Evolutionary conservation across 1,139 yeast species (phyloP).

Genomic region (Suhomyces bokatorum): DNA sequence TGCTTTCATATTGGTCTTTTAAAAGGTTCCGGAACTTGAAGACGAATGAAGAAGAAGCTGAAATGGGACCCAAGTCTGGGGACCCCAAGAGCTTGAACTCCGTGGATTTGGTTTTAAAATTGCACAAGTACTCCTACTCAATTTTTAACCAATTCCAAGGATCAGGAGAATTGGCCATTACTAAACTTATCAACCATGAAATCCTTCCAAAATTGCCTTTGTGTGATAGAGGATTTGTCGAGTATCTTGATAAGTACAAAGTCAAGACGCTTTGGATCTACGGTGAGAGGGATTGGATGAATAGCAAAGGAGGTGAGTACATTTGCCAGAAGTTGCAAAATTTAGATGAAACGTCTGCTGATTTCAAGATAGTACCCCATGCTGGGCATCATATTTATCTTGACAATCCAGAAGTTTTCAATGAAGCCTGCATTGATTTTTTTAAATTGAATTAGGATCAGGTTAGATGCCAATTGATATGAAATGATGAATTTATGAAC

Average conservation of each 20-base stretch:
- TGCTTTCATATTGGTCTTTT: conserved; percentile 46
- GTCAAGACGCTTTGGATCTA: conserved; percentile 39
- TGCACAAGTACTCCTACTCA: conserved; percentile 45
- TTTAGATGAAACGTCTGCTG: conserved; percentile 20
- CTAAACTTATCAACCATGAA: conserved; percentile 43
- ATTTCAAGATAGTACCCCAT: conserved; percentile 29
- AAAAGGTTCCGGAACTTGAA: conserved; percentile 38
- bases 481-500: neutral
- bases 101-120: conserved; percentile 32
- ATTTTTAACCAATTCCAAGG: conserved; percentile 48
- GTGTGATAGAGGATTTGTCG: conserved; percentile 43
- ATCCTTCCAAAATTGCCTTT: conserved; percentile 43
- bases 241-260: conserved; percentile 26
- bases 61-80: neutral
- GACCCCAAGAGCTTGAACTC: conserved; percentile 1
- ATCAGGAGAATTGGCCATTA: conserved; percentile 48
- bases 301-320: conserved; percentile 40
- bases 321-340: conserved; percentile 28
- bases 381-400: conserved; percentile 48
- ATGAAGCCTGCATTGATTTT: conserved; percentile 29
- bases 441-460: conserved; percentile 16
- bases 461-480: neutral
- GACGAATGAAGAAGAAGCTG: conserved; percentile 13
- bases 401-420: conserved; percentile 41
- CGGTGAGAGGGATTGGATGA: conserved; percentile 52